Base-by-base conservation (phyloP, 2,329 filamentous ascomycete genomes). In the Incumbomyces delicatus region DNA sequence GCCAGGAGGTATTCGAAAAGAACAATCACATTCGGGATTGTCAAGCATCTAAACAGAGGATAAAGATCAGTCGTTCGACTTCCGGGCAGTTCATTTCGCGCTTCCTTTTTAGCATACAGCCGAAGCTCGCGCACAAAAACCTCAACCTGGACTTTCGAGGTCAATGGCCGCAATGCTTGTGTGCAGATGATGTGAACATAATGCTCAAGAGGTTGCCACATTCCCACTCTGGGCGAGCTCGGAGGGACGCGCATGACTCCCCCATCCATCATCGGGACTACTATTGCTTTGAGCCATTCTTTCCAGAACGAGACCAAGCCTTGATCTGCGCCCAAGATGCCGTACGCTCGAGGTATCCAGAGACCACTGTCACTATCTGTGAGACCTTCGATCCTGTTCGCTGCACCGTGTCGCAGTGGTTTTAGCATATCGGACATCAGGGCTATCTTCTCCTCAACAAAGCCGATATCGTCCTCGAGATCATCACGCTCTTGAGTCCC, bases 121-220 rank as follows among this genome's bases (percentile, higher is more conserved):
- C 88, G 84, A 56, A 98, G 68, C 63, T 98, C 92, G 49, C 92
- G 80, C 29, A 98, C 80, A 1, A 85, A 83, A 32, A 96, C 74
- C 66, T 98, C 92, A 29, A 96, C 88, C 63, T 98, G 92, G 0
- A 90, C 96, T 66, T 94, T 90, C 33, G 92, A 96, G 30, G 85
- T 85, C 42, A 95, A 78, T 1, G 92, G 92, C 60, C 85, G 90
- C 60, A 94, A 84, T 2, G 92, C 92, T 66, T 96, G 90, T 8
- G 89, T 89, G 67, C 92, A 98, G 30, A 98, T 74, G 63, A 96
- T 96, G 67, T 96, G 83, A 30, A 98, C 89, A 64, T 96, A 98
- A 61, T 89, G 82, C 69, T 98, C 92, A 50, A 98, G 70, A 12
- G 92, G 92, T 63, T 95, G 90, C 92, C 92, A 98, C 61, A 88